Conservation (phyloP, 2,329 filamentous ascomycete genomes). For the Metarhizium album region DNA sequence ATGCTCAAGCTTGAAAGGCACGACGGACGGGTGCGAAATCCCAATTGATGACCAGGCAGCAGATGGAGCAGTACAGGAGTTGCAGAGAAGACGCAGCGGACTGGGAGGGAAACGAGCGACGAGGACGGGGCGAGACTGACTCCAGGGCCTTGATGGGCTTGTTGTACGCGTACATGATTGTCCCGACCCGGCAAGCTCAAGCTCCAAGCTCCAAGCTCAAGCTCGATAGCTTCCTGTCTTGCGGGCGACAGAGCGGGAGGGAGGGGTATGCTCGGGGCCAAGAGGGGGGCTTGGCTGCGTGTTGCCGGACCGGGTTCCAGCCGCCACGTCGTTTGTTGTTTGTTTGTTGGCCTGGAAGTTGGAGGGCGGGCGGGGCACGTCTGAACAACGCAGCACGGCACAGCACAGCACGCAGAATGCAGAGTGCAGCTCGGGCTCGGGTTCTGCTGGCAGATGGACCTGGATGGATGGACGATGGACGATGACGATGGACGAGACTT, state of each 20-base stretch:
- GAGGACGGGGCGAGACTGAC: constrained; percentile 17
- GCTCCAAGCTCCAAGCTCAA: not conserved
- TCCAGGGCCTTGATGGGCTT: constrained; percentile 28
- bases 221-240: not conserved
- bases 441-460: too few species aligned
- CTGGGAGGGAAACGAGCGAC: constrained; percentile 6
- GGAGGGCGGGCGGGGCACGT: not conserved
- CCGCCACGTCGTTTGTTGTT: not conserved
- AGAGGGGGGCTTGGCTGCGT: not conserved
- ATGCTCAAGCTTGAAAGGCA: not conserved
- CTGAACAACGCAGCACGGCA: too few species aligned
- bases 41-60: not conserved
- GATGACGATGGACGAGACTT: not conserved
- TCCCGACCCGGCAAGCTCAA: constrained; percentile 3
- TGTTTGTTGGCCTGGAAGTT: not conserved
- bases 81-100: not conserved
- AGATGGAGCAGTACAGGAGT: not conserved
- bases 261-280: not conserved
- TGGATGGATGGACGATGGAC: not conserved
- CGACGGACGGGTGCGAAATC: not conserved
- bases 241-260: not conserved
- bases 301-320: not conserved
- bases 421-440: too few species aligned
- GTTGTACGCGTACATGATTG: constrained; percentile 24
- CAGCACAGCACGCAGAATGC: too few species aligned